These are phyloP conservation scores for Trifolium fragiferum DNA, from an alignment of 306 rosid genomes.

Conservation along the genomic window DNA sequence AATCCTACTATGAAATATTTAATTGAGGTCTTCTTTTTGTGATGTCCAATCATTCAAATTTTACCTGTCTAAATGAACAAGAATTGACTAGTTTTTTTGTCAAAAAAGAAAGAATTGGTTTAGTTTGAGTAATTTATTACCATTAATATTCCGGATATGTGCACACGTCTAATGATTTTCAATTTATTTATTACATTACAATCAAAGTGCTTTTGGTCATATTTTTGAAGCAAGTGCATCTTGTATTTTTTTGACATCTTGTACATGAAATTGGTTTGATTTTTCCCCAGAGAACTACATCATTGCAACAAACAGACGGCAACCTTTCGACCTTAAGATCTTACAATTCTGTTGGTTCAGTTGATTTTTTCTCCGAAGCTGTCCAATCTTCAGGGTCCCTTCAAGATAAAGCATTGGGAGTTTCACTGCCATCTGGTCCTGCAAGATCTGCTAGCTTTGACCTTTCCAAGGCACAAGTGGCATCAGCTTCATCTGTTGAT, in stretches of 20 bases:
- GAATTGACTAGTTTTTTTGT: background rate
- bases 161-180: background rate
- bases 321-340: constrained; percentile 56
- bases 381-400: constrained; percentile 52
- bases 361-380: constrained; percentile 54
- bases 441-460: constrained; percentile 58
- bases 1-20: constrained; percentile 19
- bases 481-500: constrained; percentile 56
- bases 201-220: constrained; percentile 35
- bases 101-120: background rate
- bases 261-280: constrained; percentile 38
- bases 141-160: background rate
- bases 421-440: constrained; percentile 50
- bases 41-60: constrained; percentile 6
- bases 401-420: constrained; percentile 45
- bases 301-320: constrained; percentile 59
- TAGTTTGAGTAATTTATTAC: constrained; percentile 6
- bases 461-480: constrained; percentile 46
- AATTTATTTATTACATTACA: constrained; percentile 25
- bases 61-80: background rate
- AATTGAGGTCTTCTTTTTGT: constrained; percentile 4
- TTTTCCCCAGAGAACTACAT: constrained; percentile 62
- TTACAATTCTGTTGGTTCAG: constrained; percentile 54
- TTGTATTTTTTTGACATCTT: constrained; percentile 22
- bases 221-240: constrained; percentile 28